phyloP scores from a whole-genome alignment of 148 eudicot genomes.

The Vaccinium myrtillus region DNA sequence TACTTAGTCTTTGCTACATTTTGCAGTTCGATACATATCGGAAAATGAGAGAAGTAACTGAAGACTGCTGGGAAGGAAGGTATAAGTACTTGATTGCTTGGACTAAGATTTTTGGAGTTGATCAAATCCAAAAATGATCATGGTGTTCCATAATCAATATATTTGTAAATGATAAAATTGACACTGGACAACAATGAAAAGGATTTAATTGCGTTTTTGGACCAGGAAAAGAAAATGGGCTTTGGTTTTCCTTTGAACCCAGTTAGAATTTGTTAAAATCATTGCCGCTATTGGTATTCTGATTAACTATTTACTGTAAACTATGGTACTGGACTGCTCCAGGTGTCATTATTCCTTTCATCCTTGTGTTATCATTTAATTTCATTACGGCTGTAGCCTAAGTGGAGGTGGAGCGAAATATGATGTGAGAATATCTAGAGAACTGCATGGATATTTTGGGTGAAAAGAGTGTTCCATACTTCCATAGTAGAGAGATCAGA shows the following conservation, averaged over 20 bases:
- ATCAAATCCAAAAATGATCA: not conserved
- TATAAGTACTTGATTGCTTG: conserved; percentile 20
- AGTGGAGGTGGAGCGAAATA: not conserved
- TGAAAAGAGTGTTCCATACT: not conserved
- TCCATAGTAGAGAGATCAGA: not conserved
- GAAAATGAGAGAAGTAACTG: conserved; percentile 83
- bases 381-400: not conserved
- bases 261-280: not conserved
- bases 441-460: not conserved
- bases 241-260: not conserved
- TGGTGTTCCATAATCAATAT: not conserved
- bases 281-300: not conserved
- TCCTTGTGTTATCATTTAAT: not conserved
- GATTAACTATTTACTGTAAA: not conserved
- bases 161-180: not conserved
- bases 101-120: not conserved
- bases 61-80: conserved; percentile 98
- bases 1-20: conserved; percentile 6
- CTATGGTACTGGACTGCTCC: not conserved
- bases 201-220: not conserved
- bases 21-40: conserved; percentile 90
- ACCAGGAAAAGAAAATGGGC: not conserved
- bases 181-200: not conserved
- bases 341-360: not conserved
- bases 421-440: not conserved